Evolutionary conservation across 306 rosid species (phyloP).

Genomic region (Castanea sativa): DNA sequence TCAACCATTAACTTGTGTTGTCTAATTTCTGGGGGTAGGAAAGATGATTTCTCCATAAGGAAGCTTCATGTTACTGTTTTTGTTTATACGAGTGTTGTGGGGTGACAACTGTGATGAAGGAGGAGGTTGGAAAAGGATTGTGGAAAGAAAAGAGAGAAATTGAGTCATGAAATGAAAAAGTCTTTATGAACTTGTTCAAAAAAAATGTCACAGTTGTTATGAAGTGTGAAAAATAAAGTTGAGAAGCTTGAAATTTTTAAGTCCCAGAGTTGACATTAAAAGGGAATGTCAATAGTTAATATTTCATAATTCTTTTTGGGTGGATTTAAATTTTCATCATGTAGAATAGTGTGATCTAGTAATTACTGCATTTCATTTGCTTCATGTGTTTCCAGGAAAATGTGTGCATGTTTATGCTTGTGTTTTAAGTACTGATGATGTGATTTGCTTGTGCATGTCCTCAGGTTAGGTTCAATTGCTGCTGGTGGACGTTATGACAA

Average conservation of each 20-base stretch:
- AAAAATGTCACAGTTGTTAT: background rate
- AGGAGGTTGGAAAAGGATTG: too few relatives aligned
- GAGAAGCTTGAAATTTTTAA: background rate
- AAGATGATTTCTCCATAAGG: too few relatives aligned
- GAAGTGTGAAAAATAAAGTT: background rate
- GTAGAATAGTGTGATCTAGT: background rate
- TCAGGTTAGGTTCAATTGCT: slow-evolving; percentile 95
- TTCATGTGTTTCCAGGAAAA: background rate
- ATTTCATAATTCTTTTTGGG: background rate
- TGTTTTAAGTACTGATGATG: too few relatives aligned
- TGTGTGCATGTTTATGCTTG: too few relatives aligned
- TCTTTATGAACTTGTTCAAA: too few relatives aligned
- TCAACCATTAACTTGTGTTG: too few relatives aligned
- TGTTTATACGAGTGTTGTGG: too few relatives aligned
- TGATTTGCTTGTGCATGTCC: background rate
- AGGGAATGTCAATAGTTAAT: background rate
- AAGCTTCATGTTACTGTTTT: too few relatives aligned
- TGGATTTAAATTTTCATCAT: background rate
- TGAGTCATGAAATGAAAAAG: too few relatives aligned
- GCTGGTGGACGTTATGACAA: slow-evolving; percentile 95
- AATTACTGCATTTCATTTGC: background rate
- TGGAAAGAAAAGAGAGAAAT: too few relatives aligned
- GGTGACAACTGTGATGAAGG: too few relatives aligned
- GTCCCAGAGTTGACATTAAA: background rate
- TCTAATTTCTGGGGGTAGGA: too few relatives aligned